Base-by-base conservation (phyloP, 768 basidiomycete species). In the Neoboletus subvelutipes region DNA sequence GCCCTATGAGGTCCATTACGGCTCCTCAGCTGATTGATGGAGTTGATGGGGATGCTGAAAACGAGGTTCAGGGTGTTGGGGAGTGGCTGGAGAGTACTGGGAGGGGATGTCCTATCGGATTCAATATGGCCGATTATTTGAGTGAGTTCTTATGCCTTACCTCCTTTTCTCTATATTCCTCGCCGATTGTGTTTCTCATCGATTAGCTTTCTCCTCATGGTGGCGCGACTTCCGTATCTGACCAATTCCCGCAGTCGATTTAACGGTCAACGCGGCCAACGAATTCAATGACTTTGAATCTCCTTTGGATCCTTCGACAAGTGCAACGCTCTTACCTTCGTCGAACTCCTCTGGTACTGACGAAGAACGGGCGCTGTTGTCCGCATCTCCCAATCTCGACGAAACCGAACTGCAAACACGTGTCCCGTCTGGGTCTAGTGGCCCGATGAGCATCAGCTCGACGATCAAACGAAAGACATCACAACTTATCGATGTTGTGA, bases 41-140 rank as follows among this genome's bases (percentile, higher is more conserved):
- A 6, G 54, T 43, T 6, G 57, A 61, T 11, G 58, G 29, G 6
- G 50, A 57, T 29, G 49, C 15, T 20, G 68, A 57, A 42, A 48
- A n/a, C 31, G 69, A 64, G 18, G 52, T 39, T 42, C 65, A 67
- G 46, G 69, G 69, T 29, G 70, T 70, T 5, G 64, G 71, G 33
- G 82, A 83, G 2, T 94, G 97, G 73, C 90, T 98, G 57, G 78
- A 82, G 29, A 77, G 76, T 6, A 85, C 94, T 48, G 94, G 90
- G 1, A 81, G 85, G 56, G 83, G 86, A 0, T 99, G 97, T 67
- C 97, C 97, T 6, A 77, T 85, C 11, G 97, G 96, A 0, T 98
- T 94, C 72, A 99, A 99, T 68, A 91, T 98, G 61, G 97, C 96
- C 0, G 97, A 99, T 75, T 98, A 86, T 73, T 76, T 98, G 55